Evolutionary conservation across 192 early-diverging fungal species (phyloP), one percentile per base, ranked within the genome.

Genomic region (Backusella westeae): DNA sequence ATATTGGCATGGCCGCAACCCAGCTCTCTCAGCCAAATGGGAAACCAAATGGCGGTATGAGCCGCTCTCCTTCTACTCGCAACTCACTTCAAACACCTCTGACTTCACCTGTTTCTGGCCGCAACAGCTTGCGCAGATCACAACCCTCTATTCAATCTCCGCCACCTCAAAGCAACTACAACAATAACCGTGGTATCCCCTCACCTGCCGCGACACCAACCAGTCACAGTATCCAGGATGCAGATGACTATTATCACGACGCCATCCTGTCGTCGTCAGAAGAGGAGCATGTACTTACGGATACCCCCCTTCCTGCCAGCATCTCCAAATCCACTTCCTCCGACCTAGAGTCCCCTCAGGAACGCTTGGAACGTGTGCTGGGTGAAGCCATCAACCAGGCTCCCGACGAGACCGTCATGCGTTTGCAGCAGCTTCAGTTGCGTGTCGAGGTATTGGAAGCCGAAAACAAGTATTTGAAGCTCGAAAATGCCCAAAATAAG

Each of bases 401-500:
- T 4, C 77, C 73, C 3, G 80, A 83, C 46, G 77, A 80, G 29
- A 72, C 78, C n/a, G 77, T 80, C 5, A 74, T 83, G 29, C 81
- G 81, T 4, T 63, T 90, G n/a, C 88, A 91, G 53, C 88, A 92
- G 67, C 79, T 93, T 23, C 87, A 87, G 56, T 73, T 90, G 38
- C 85, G 90, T 21, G 84, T 93, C 41, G 91, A 92, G 34, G 86
- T 90, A 63, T 84, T 92, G 8, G 88, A 93, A 69, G 90, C 91
- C 0, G 91, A 94, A 74, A 94, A 94, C 71, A 87, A 87, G 39
- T 81, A 89, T 29, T 81, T 94, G 39, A 90, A 91, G 39, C 80
- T 91, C 0, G 88, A 93, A 72, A 87, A 89, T 63, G 86, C 84
- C 23, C 90, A 94, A 71, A 89, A 88, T 42, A 89, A 87, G 68